Percentiles rank a stretch among this genome's conserved stretches.
These are phyloP conservation scores for Penicillium sclerotiorum DNA, from an alignment of 2,329 filamentous ascomycete species.

Conservation along the genomic window DNA sequence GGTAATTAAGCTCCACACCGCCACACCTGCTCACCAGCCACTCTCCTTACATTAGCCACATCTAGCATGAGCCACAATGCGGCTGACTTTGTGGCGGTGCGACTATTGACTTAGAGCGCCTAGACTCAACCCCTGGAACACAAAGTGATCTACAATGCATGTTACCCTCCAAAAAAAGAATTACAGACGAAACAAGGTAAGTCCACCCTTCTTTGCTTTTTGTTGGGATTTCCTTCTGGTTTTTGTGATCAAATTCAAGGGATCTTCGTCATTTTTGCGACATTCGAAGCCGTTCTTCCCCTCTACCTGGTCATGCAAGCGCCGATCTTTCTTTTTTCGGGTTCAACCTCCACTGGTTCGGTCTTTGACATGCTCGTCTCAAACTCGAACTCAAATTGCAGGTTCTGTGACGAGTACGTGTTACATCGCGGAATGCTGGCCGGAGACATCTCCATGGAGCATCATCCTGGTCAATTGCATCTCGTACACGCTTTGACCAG, in stretches of 20 bases:
- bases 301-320: background rate
- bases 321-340: background rate
- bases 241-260: background rate
- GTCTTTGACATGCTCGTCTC: background rate
- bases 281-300: background rate
- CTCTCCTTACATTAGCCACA: slow-evolving; percentile 25
- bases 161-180: background rate
- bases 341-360: background rate
- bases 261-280: background rate
- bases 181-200: slow-evolving; percentile 7
- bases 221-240: slow-evolving; percentile 8
- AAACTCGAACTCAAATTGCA: background rate
- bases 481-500: background rate
- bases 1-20: slow-evolving; percentile 17
- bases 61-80: slow-evolving; percentile 24
- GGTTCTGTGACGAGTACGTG: background rate
- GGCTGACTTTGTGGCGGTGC: slow-evolving; percentile 19
- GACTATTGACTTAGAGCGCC: slow-evolving; percentile 10
- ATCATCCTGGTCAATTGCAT: too few species aligned
- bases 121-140: slow-evolving; percentile 2
- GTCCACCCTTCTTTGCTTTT: slow-evolving; percentile 8
- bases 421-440: background rate
- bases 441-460: background rate
- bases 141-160: slow-evolving; percentile 10
- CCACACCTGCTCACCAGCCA: slow-evolving; percentile 22